These are phyloP conservation scores for Vitellaria paradoxa DNA, from an alignment of 179 eudicot genomes.

Conservation along the genomic window DNA sequence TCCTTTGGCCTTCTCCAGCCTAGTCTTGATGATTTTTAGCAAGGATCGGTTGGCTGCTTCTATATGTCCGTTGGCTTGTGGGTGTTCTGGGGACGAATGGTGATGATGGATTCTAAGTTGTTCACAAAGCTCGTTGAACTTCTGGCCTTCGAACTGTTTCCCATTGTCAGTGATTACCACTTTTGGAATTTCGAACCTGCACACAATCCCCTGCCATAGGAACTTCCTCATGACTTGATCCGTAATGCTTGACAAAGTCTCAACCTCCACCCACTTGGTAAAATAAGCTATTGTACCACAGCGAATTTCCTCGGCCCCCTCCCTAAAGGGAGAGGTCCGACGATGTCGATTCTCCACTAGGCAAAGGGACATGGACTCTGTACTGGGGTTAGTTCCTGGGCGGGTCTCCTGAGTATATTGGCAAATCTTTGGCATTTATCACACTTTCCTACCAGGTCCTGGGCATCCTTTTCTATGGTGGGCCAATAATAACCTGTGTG, in stretches of 20 bases:
- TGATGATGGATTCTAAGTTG: background rate
- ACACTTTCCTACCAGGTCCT: background rate
- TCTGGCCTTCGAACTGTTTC: background rate
- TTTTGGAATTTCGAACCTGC: background rate
- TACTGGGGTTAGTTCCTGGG: too few species aligned
- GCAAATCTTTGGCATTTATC: too few species aligned
- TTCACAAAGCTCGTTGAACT: background rate
- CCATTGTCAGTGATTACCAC: background rate
- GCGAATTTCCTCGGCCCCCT: too few species aligned
- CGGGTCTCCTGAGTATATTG: too few species aligned
- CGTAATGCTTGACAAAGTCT: background rate
- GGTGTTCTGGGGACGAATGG: background rate
- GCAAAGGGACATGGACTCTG: too few species aligned
- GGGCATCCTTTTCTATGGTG: background rate
- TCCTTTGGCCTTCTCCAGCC: background rate
- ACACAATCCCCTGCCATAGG: background rate
- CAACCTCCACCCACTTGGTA: background rate
- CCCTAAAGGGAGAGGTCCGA: too few species aligned
- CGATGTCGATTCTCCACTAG: too few species aligned
- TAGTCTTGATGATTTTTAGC: background rate
- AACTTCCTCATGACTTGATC: background rate
- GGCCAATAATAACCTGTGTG: background rate
- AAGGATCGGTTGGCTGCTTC: background rate
- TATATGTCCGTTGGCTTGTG: background rate
- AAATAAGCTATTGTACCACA: background rate